These are phyloP conservation scores for Hypsizygus marmoreus DNA, from an alignment of 768 basidiomycete species.

Conservation along the genomic window DNA sequence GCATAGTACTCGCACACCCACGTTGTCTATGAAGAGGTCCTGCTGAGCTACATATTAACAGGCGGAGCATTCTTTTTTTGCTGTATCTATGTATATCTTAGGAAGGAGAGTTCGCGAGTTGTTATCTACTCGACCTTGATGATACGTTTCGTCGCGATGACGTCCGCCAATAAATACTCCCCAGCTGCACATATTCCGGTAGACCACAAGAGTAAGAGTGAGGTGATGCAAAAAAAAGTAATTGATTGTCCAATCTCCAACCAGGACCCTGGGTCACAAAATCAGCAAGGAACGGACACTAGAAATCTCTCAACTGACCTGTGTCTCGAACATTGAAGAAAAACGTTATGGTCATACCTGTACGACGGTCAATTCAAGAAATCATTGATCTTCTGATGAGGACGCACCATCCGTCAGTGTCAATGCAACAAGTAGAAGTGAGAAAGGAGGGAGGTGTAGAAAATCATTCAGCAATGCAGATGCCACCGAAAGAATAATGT, in stretches of 20 bases:
- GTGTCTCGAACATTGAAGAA: constrained; percentile 84
- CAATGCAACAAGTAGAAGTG: constrained; percentile 75
- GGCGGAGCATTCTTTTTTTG: too few relatives aligned
- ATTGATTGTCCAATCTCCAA: constrained; percentile 88
- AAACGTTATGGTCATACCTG: constrained; percentile 83
- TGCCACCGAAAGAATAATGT: constrained; percentile 69
- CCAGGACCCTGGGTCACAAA: constrained; percentile 64
- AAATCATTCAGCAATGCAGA: constrained; percentile 71
- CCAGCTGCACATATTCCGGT: constrained; percentile 75
- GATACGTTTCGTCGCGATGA: constrained; percentile 11
- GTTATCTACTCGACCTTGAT: too few relatives aligned
- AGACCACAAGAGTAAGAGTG: constrained; percentile 76
- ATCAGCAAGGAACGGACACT: constrained; percentile 6
- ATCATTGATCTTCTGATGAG: background rate
- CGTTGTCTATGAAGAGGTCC: too few relatives aligned
- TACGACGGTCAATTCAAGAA: background rate
- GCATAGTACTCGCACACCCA: too few relatives aligned
- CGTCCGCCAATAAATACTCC: constrained; percentile 67
- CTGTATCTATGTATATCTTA: too few relatives aligned
- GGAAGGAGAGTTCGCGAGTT: too few relatives aligned
- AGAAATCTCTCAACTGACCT: constrained; percentile 37
- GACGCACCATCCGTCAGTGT: constrained; percentile 68
- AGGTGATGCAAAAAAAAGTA: constrained; percentile 85
- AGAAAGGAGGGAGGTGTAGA: constrained; percentile 74
- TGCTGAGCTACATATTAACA: too few relatives aligned